Evolutionary conservation across 2,329 filamentous ascomycete genomes (phyloP), one percentile per base, ranked within the genome.

Genomic region (Paraphaeosphaeria sporulosa): DNA sequence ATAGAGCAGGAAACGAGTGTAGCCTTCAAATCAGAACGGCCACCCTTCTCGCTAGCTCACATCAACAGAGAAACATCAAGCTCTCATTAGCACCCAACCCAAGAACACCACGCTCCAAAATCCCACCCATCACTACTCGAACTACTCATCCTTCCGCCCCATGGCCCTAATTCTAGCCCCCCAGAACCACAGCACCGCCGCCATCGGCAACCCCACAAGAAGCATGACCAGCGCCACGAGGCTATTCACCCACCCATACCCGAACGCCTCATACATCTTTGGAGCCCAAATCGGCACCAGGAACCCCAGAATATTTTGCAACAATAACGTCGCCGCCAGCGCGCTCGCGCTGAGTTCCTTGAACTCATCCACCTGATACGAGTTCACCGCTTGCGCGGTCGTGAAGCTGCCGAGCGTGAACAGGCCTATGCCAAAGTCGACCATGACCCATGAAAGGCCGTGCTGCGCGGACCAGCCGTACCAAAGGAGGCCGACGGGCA

Each of bases 401-500:
- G 51, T 54, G 21, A 54, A 54, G 51, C 51, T 54, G 23, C 51
- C 51, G 17, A 54, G 23, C 38, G 51, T 54, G 10, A 85, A 79
- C 0, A 85, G 62, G 2, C 71, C 70, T 0, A 81, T 82, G 17
- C 84, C 85, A 3, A 86, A 60, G 64, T 85, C 79, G 5, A 83
- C 82, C 9, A 81, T 81, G 27, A 86, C 81, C 83, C 84, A 87
- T 55, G 84, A 83, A 1, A 84, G 76, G 10, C 76, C 62, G 30
- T 80, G 79, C 44, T 87, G 71, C 0, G 82, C 82, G 0, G 83
- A 82, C 83, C 84, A 87, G 0, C 85, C 84, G 61, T 86, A 87
- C 59, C 78, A 67, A 59, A 79, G 49, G 1, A 27, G 79, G 52
- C 7, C 79, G 73, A 10, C 69, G 50, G 25, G 78, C 69, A 55